Evolutionary conservation across 73 alveolate species (phyloP).

Genomic region (Breviolum minutum): DNA sequence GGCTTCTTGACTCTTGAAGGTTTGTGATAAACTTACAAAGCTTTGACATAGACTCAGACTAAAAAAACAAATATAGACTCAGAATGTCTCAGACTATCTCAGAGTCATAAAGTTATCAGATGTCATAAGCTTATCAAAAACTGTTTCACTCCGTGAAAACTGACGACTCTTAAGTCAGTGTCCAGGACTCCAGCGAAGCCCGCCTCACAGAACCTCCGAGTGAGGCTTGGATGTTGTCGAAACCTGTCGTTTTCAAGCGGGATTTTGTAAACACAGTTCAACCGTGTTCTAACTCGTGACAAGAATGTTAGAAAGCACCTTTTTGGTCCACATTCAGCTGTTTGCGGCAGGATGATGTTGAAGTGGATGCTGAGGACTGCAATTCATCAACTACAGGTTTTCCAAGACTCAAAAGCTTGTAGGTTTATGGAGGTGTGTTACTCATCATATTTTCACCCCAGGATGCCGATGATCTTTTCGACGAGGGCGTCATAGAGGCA

Average conservation of each 20-base stretch:
- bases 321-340: neutral
- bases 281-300: neutral
- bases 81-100: too few species aligned
- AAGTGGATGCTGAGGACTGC: neutral
- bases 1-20: too few species aligned
- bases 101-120: too few species aligned
- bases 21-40: too few species aligned
- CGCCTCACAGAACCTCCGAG: slow-evolving; percentile 43
- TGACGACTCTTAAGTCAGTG: too few species aligned
- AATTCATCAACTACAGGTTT: too few species aligned
- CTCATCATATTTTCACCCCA: neutral
- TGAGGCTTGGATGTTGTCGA: neutral
- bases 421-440: neutral
- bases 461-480: neutral
- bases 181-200: slow-evolving; percentile 23
- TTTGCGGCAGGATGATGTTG: neutral
- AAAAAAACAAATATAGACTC: too few species aligned
- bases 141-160: too few species aligned
- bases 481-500: neutral
- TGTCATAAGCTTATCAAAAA: too few species aligned
- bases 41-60: too few species aligned
- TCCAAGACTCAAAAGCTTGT: neutral
- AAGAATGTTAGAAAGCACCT: too few species aligned
- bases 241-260: neutral
- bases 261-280: neutral